These are phyloP conservation scores for Mallotus nudiflorus DNA, from an alignment of 345 rosid species.

Conservation along the genomic window DNA sequence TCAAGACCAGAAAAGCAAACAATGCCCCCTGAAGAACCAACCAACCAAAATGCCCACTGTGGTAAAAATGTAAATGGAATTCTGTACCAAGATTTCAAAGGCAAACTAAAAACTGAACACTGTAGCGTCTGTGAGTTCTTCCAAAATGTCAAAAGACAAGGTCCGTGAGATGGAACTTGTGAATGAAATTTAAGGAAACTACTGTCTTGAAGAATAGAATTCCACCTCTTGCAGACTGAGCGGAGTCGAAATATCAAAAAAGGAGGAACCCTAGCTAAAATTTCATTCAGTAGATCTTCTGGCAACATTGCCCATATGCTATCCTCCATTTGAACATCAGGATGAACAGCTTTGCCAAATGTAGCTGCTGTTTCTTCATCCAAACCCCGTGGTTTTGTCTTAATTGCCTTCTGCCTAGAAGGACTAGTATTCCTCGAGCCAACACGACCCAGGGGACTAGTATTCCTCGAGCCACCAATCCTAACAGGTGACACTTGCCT, in stretches of 20 bases:
- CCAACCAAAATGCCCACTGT: conserved; percentile 93
- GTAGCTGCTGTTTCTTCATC: conserved; percentile 87
- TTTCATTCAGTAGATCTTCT: conserved; percentile 86
- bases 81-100: conserved; percentile 86
- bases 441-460: conserved; percentile 69
- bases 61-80: conserved; percentile 86
- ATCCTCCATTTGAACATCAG: conserved; percentile 89
- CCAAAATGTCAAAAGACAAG: conserved; percentile 90
- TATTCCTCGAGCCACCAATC: conserved; percentile 67
- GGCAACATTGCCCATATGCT: conserved; percentile 96
- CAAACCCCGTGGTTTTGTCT: conserved; percentile 92
- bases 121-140: conserved; percentile 83
- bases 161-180: conserved; percentile 64
- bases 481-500: conserved; percentile 61
- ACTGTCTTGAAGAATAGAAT: conserved; percentile 79
- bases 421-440: conserved; percentile 90
- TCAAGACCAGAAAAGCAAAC: conserved; percentile 96
- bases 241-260: conserved; percentile 91
- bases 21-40: conserved; percentile 87
- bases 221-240: conserved; percentile 84
- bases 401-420: conserved; percentile 73
- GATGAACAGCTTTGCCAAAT: conserved; percentile 63
- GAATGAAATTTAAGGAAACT: conserved; percentile 87
- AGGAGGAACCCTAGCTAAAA: conserved; percentile 88
- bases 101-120: conserved; percentile 91